Base-by-base conservation (phyloP, 352 stramenopile genomes). In the Phytopythium delawarense region DNA sequence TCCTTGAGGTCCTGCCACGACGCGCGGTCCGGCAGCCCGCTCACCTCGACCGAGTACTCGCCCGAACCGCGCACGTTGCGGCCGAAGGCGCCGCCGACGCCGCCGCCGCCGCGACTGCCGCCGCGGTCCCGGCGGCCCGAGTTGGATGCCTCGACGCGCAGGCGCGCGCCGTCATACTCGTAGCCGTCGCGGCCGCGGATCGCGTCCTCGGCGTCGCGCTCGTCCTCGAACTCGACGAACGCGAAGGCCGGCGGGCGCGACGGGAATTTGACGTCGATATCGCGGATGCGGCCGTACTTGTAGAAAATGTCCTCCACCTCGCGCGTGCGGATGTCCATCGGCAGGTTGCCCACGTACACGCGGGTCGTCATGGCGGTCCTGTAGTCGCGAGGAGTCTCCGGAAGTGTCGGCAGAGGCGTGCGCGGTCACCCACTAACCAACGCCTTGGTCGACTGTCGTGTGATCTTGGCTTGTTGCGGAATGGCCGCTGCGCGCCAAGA, bases 221-320 rank as follows among this genome's bases (percentile, higher is more conserved):
- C 15, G 57, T 90, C 71, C 49, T 91, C 81, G 51, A 90, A 92
- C 63, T 91, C 79, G 69, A 91, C 75, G 63, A 91, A 87, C 52
- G 82, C 81, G 67, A 90, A 85, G 21, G 78, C 68, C 16, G 71
- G 69, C 34, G 76, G 72, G 25, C 79, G 78, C 58, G 79, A 85
- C 57, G 84, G 75, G 56, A 88, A 85, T 67, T 91, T 95, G 62
- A 89, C 70, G 51, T 89, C 72, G 35, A 88, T 76, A 58, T 84
- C 79, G 15, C 70, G 66, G 50, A 88, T 84, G 57, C 77, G 79
- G 1, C 82, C 84, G 55, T 84, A 90, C 66, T 88, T 88, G 63
- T 79, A 79, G 62, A 95, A 91, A 11, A 88, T 74, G 21, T 91
- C 79, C 57, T 91, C 78, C 40, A 92, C 72, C 66, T 92, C 82